Percentiles rank a stretch among this genome's conserved stretches.
phyloP scores from a whole-genome alignment of 2,329 filamentous ascomycete species.

The Cryphonectria naterciae region DNA sequence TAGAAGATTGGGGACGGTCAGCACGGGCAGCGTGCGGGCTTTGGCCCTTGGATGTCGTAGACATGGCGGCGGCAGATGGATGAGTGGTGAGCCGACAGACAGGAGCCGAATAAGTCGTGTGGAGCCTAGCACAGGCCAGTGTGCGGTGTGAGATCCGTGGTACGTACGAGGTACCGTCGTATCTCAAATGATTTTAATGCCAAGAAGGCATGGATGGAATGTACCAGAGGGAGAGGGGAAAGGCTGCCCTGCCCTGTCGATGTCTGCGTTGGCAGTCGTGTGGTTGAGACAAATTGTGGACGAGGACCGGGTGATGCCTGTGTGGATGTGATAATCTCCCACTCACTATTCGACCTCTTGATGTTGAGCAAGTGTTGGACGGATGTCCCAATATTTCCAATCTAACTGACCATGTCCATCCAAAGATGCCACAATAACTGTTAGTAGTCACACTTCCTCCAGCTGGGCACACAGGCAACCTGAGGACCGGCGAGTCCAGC shows the following conservation, averaged over 20 bases:
- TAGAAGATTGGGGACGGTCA: constrained; percentile 1
- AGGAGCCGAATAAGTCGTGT: not conserved
- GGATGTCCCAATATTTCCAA: not conserved
- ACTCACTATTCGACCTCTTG: not conserved
- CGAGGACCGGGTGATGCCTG: constrained; percentile 12
- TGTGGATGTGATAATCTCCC: not conserved
- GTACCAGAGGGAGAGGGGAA: not conserved
- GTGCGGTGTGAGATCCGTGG: constrained; percentile 5
- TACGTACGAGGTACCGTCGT: not conserved
- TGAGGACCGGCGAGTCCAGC: not conserved
- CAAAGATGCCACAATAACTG: not conserved
- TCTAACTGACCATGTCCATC: no score
- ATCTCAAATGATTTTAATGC: not conserved
- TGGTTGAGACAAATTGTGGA: not conserved
- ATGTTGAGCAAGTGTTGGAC: not conserved
- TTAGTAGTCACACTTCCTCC: not conserved
- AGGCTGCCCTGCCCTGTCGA: not conserved
- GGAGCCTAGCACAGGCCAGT: constrained; percentile 2
- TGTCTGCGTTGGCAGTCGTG: not conserved
- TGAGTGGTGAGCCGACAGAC: constrained; percentile 4
- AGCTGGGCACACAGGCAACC: not conserved
- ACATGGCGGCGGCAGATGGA: not conserved
- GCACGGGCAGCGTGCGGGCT: not conserved
- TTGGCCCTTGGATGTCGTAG: not conserved
- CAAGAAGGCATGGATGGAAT: not conserved